Evolutionary conservation across 1,139 yeast species (phyloP).

Genomic region (Arxiozyma telluris): DNA sequence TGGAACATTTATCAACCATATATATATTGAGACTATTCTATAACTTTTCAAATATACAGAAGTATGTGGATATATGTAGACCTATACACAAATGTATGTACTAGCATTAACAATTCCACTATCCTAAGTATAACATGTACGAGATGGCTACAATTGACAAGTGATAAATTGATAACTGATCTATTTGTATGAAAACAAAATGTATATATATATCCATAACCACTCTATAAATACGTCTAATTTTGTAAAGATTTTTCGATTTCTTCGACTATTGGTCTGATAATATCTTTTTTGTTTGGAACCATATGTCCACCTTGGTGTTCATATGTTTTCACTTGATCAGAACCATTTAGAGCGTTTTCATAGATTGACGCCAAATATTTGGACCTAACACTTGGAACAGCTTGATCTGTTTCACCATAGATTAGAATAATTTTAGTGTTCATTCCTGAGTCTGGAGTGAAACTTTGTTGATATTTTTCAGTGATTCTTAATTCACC

Average conservation of each 20-base stretch:
- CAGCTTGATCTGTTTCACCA: conserved; percentile 45
- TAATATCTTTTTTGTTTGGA: conserved; percentile 57
- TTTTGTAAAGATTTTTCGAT: conserved; percentile 16
- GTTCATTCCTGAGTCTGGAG: conserved; percentile 22
- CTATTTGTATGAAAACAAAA: neutral
- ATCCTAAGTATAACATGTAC: neutral
- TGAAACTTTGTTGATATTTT: conserved; percentile 28
- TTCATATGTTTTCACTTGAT: conserved; percentile 41
- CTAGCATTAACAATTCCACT: neutral
- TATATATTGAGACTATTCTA: neutral
- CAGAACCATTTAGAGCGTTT: conserved; percentile 30
- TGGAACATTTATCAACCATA: neutral
- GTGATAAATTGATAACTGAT: neutral
- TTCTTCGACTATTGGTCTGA: conserved; percentile 36
- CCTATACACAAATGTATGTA: neutral
- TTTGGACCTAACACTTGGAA: conserved; percentile 44
- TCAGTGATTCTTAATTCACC: conserved; percentile 32
- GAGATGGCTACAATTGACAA: neutral
- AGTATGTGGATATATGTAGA: too few species aligned
- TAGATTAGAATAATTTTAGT: conserved; percentile 33
- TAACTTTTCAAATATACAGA: too few species aligned
- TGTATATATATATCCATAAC: too few species aligned
- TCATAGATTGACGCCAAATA: conserved; percentile 37
- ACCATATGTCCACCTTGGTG: conserved; percentile 85
- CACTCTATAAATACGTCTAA: neutral